Conservation (phyloP, 441 rosid genomes). For the Jatropha podagrica region DNA sequence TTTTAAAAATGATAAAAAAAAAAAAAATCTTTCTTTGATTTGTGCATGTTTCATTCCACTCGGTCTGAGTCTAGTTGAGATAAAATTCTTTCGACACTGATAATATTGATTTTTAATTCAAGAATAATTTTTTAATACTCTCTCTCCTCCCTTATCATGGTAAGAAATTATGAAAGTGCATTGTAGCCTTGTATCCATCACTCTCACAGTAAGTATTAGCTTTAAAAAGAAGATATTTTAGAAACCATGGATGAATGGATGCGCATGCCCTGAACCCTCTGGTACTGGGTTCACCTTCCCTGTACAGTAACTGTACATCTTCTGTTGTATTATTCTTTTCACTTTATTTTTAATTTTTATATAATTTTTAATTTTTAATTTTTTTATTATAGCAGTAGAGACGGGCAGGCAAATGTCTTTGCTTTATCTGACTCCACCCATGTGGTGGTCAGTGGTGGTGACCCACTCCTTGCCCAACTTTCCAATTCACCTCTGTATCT, state of each 20-base stretch:
- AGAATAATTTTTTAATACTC: no score
- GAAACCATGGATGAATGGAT: not conserved
- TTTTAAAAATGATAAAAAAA: no score
- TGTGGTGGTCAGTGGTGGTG: constrained; percentile 67
- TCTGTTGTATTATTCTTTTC: not conserved
- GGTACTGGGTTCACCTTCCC: not conserved
- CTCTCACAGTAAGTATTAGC: no score
- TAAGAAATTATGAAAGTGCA: no score
- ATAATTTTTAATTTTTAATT: not conserved
- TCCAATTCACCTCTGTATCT: not conserved
- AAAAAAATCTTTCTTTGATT: no score
- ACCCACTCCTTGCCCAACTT: constrained; percentile 28
- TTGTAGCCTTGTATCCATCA: no score
- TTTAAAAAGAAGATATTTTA: not conserved
- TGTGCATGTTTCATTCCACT: no score
- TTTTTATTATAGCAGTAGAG: not conserved
- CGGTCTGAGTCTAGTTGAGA: no score
- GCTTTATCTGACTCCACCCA: constrained; percentile 68
- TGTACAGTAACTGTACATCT: not conserved
- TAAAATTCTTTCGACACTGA: no score
- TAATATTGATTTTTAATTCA: no score
- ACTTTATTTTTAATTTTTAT: not conserved
- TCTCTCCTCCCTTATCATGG: no score
- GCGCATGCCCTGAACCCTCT: constrained; percentile 13
- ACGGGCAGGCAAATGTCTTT: constrained; percentile 35